Conservation (phyloP, 163 green algal species). For the Scenedesmus sp. region DNA sequence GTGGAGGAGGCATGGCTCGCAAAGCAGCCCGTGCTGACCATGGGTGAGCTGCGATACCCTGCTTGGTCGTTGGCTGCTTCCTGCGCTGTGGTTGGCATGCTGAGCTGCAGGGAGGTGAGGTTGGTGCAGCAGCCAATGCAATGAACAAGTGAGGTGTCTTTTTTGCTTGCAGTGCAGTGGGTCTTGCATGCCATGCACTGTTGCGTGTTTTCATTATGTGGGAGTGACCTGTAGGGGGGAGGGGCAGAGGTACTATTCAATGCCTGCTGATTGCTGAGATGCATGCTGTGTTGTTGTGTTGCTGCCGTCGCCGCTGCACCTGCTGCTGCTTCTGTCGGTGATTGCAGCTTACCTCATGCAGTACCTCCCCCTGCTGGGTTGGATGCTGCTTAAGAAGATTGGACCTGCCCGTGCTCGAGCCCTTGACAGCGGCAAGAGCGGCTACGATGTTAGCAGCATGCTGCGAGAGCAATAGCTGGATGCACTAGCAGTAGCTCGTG, state of each 20-base stretch:
- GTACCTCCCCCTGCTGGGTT: conserved; percentile 75
- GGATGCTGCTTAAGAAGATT: conserved; percentile 79
- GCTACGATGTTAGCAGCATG: conserved; percentile 77
- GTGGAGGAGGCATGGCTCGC: conserved; percentile 91
- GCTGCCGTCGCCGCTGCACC: neutral
- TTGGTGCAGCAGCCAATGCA: neutral
- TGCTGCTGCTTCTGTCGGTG: neutral
- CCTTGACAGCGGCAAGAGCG: conserved; percentile 75
- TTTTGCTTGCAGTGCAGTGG: neutral
- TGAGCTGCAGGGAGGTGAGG: neutral
- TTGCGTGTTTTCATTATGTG: too few species aligned
- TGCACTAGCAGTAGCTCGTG: neutral
- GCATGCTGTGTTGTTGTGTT: neutral
- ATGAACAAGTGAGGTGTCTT: neutral
- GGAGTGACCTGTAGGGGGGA: too few species aligned
- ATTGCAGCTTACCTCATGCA: conserved; percentile 81
- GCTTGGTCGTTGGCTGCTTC: neutral
- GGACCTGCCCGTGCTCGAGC: conserved; percentile 76
- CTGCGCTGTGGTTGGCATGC: neutral
- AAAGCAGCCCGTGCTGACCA: conserved; percentile 84
- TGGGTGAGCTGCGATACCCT: conserved; percentile 66
- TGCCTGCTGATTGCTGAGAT: too few species aligned
- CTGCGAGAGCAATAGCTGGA: conserved; percentile 44
- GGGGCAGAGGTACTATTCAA: too few species aligned
- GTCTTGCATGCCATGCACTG: neutral